Percentiles rank a stretch among this genome's conserved stretches.
Evolutionary conservation across 352 stramenopile genomes (phyloP).

Genomic region (Thraustochytrium striatum): DNA sequence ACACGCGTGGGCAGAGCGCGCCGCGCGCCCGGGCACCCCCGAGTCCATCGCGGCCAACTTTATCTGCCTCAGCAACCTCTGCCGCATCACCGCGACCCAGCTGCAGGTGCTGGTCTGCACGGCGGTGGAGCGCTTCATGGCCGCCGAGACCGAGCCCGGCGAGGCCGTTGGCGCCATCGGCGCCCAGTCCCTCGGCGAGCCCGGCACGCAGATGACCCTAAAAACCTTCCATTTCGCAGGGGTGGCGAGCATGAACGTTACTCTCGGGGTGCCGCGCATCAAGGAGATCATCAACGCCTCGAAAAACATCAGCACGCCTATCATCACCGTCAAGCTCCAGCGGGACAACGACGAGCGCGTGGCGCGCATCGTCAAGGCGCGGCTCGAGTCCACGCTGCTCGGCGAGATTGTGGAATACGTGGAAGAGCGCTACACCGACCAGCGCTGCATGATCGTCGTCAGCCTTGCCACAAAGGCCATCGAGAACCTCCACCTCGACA

Average conservation of each 20-base stretch:
- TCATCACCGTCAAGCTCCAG: conserved; percentile 92
- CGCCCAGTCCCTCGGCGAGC: conserved; percentile 94
- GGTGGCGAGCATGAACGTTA: conserved; percentile 99
- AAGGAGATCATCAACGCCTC: conserved; percentile 91
- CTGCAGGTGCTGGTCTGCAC: conserved; percentile 1
- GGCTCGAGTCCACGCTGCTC: conserved; percentile 98
- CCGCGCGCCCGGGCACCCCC: not conserved
- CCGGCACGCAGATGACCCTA: conserved; percentile 88
- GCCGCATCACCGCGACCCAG: conserved; percentile 30
- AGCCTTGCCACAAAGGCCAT: conserved; percentile 95
- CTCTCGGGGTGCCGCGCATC: conserved; percentile 95
- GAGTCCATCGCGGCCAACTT: conserved; percentile 5
- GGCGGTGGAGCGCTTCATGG: conserved; percentile 31
- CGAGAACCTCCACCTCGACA: conserved; percentile 80
- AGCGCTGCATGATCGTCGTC: conserved; percentile 91
- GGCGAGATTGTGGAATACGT: conserved; percentile 89
- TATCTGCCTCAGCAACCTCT: conserved; percentile 33
- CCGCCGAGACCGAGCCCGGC: conserved; percentile 73
- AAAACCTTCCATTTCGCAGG: conserved; percentile 99
- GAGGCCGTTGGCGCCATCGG: conserved; percentile 94
- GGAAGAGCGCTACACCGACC: conserved; percentile 92
- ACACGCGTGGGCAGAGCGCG: not conserved
- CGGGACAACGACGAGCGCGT: conserved; percentile 82
- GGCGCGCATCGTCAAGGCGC: conserved; percentile 95
- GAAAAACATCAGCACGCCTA: conserved; percentile 97